A percentile compares a stretch with the other conserved stretches of the same genome.
These are phyloP conservation scores for Exophiala xenobiotica DNA, from an alignment of 2,329 filamentous ascomycete genomes.

Conservation along the genomic window DNA sequence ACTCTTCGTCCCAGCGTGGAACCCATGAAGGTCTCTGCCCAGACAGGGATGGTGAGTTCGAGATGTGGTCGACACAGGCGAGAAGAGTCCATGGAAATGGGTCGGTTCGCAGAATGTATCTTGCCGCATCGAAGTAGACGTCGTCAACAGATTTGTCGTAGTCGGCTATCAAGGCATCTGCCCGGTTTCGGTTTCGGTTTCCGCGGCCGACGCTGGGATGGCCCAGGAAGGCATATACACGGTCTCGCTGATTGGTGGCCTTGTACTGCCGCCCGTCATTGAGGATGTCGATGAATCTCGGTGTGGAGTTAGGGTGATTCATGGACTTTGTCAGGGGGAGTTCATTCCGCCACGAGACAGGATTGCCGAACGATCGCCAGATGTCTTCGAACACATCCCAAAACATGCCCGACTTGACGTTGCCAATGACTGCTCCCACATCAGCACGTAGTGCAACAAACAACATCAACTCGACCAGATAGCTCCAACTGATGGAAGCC, in stretches of 20 bases:
- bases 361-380: constrained; percentile 5
- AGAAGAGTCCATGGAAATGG: constrained; percentile 8
- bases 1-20: constrained; percentile 14
- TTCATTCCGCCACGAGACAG: constrained; percentile 11
- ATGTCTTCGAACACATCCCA: constrained; percentile 9
- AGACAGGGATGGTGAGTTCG: not conserved
- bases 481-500: constrained; percentile 8
- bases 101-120: constrained; percentile 2
- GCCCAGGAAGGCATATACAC: constrained; percentile 22
- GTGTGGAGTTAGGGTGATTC: not conserved
- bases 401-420: constrained; percentile 8
- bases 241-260: constrained; percentile 15
- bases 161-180: constrained; percentile 10
- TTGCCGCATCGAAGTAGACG: constrained; percentile 12
- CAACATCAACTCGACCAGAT: constrained; percentile 13
- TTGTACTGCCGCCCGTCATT: constrained; percentile 5
- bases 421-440: constrained; percentile 1
- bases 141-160: constrained; percentile 15
- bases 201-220: constrained; percentile 11
- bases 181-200: not conserved
- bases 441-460: constrained; percentile 2
- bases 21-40: constrained; percentile 15
- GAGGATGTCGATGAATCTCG: constrained; percentile 13
- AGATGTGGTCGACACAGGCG: constrained; percentile 10
- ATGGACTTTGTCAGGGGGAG: constrained; percentile 3